Conservation (phyloP, 2,329 filamentous ascomycete genomes). For the Lasiodiplodia hormozganensis region DNA sequence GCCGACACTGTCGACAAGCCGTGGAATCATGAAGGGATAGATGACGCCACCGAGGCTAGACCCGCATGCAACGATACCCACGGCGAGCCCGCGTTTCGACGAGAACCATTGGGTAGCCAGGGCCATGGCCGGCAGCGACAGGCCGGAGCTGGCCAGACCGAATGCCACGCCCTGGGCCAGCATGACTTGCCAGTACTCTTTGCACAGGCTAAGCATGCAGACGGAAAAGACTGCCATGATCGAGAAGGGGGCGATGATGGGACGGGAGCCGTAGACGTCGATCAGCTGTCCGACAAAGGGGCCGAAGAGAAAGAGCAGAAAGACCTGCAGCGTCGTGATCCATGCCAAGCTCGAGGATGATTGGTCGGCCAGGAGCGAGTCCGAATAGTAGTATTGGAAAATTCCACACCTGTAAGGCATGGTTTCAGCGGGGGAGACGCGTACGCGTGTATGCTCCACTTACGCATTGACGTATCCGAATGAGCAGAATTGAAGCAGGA, state of each 20-base stretch:
- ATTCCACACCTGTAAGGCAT: conserved; percentile 37
- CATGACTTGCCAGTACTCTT: conserved; percentile 57
- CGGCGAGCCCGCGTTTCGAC: conserved; percentile 51
- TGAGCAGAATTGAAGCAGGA: conserved; percentile 28
- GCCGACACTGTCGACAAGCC: conserved; percentile 58
- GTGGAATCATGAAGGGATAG: conserved; percentile 59
- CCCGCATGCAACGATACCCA: conserved; percentile 55
- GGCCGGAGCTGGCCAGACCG: conserved; percentile 52
- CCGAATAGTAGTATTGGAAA: conserved; percentile 49
- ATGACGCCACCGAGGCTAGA: conserved; percentile 61
- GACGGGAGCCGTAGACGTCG: conserved; percentile 66
- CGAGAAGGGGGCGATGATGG: conserved; percentile 56
- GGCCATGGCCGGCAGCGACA: conserved; percentile 54
- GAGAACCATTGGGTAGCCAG: conserved; percentile 58
- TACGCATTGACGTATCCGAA: conserved; percentile 32
- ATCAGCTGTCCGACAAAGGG: conserved; percentile 65
- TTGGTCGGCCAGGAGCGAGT: conserved; percentile 39
- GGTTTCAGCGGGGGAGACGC: conserved; percentile 1
- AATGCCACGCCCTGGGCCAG: conserved; percentile 58
- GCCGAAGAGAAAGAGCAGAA: conserved; percentile 45
- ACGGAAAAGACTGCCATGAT: conserved; percentile 62
- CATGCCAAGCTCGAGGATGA: conserved; percentile 44
- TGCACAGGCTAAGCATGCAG: conserved; percentile 64
- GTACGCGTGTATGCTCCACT: conserved; percentile 5
- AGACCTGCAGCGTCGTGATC: conserved; percentile 42